Conservation (phyloP, 148 eudicot genomes). For the Pouteria glomerata region DNA sequence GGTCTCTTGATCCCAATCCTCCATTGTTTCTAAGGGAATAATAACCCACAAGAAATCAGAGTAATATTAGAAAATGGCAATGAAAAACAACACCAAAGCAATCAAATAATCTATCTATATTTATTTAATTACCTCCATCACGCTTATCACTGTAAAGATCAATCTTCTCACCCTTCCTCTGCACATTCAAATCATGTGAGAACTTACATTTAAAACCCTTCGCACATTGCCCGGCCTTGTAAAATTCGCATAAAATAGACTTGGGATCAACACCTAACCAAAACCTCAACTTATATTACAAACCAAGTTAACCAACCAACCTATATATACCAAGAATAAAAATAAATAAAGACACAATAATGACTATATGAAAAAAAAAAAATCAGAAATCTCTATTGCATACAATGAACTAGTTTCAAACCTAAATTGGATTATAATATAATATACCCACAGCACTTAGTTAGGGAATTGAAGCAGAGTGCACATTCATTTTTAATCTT, state of each 20-base stretch:
- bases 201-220: conserved; percentile 95
- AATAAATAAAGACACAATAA: background rate
- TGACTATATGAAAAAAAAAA: too few species aligned
- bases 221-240: conserved; percentile 84
- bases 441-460: too few species aligned
- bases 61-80: background rate
- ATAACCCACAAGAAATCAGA: background rate
- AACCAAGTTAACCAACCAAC: too few species aligned
- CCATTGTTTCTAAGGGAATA: conserved; percentile 51
- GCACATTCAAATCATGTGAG: conserved; percentile 78
- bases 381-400: too few species aligned
- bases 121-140: conserved; percentile 42
- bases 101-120: too few species aligned
- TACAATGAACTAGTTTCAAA: too few species aligned
- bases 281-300: too few species aligned
- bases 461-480: too few species aligned
- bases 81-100: conserved; percentile 17
- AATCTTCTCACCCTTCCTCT: conserved; percentile 85
- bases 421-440: too few species aligned
- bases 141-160: conserved; percentile 71
- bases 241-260: conserved; percentile 80
- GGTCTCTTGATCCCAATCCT: conserved; percentile 78
- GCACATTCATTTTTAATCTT: too few species aligned
- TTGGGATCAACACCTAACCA: conserved; percentile 89
- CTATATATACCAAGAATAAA: too few species aligned